phyloP scores from a whole-genome alignment of 2,329 filamentous ascomycete genomes.

The Penicillium sp. region DNA sequence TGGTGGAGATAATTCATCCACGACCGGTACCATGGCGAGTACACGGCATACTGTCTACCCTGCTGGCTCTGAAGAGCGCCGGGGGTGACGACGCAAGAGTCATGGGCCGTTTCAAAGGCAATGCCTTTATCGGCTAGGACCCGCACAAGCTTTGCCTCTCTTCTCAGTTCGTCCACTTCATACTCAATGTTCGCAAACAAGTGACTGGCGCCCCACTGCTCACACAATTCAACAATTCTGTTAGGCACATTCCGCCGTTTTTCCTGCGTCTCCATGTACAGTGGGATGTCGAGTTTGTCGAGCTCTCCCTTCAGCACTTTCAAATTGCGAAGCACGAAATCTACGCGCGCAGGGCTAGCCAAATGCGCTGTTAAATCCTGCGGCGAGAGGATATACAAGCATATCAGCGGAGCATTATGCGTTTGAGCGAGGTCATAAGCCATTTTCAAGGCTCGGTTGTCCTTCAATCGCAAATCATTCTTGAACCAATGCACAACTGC shows the following conservation, averaged over 20 bases:
- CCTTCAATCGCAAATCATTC: constrained; percentile 67
- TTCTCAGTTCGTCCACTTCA: constrained; percentile 81
- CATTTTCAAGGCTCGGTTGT: constrained; percentile 68
- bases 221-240: constrained; percentile 62
- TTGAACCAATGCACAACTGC: constrained; percentile 88
- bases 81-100: constrained; percentile 78
- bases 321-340: constrained; percentile 75
- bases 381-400: constrained; percentile 74
- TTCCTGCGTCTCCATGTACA: constrained; percentile 69
- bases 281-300: constrained; percentile 67
- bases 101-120: constrained; percentile 68
- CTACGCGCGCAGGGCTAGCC: constrained; percentile 67
- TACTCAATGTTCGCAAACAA: constrained; percentile 84
- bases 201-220: constrained; percentile 69
- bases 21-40: constrained; percentile 73
- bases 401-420: constrained; percentile 67
- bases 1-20: constrained; percentile 72
- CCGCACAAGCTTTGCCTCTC: constrained; percentile 66
- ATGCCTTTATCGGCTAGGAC: constrained; percentile 61
- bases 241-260: constrained; percentile 59
- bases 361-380: constrained; percentile 82
- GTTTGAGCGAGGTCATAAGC: constrained; percentile 65
- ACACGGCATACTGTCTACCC: constrained; percentile 79
- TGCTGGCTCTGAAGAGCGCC: constrained; percentile 62
- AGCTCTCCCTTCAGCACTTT: constrained; percentile 63